Evolutionary conservation across 2,329 filamentous ascomycete genomes (phyloP).

Genomic region (Colletotrichum plurivorum): DNA sequence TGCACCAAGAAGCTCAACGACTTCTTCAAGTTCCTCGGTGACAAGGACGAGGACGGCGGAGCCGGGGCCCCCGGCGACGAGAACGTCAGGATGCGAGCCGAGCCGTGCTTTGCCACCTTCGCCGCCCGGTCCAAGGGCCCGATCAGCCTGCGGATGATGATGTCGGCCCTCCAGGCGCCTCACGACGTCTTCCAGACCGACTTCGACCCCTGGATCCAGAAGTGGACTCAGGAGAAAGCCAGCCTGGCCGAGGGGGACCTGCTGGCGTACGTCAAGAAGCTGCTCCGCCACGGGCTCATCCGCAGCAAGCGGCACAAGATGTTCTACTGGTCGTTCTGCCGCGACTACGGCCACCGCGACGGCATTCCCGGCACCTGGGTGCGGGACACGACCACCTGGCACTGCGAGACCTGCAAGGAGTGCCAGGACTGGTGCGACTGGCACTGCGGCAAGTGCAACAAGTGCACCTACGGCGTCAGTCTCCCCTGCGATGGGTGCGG

Average conservation of each 20-base stretch:
- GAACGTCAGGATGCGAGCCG: background rate
- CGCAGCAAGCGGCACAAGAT: background rate
- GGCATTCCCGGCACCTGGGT: background rate
- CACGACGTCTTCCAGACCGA: background rate
- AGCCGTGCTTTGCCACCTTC: background rate
- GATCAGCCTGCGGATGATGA: background rate
- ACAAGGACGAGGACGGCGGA: too few species aligned
- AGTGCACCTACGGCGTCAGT: background rate
- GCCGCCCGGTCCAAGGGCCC: background rate
- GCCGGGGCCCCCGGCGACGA: background rate
- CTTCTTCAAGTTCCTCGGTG: background rate
- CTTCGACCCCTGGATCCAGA: background rate
- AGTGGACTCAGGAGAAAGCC: background rate
- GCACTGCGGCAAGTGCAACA: background rate
- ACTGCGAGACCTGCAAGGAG: too few species aligned
- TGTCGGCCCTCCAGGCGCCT: background rate
- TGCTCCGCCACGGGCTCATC: background rate
- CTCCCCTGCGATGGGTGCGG: background rate
- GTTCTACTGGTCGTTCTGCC: background rate
- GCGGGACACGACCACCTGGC: too few species aligned
- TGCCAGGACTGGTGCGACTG: too few species aligned
- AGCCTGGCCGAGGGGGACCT: background rate
- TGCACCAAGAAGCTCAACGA: slow-evolving; percentile 1
- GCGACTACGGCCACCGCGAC: background rate
- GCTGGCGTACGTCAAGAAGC: background rate